Conservation (phyloP, 129 eudicot species). For the Pseudognaphalium luteoalbum region DNA sequence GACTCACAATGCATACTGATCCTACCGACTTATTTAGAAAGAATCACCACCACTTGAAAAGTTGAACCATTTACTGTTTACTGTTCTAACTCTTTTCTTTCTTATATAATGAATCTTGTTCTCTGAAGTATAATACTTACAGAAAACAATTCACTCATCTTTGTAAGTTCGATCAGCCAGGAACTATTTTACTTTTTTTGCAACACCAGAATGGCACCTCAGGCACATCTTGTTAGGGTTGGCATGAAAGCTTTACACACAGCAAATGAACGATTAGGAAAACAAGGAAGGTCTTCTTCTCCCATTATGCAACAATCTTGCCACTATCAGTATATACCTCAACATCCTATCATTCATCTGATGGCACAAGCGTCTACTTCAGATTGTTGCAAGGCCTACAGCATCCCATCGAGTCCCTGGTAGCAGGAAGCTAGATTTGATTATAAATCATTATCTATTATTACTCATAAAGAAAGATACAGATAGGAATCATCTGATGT, state of each 20-base stretch:
- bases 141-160: slow-evolving; percentile 16
- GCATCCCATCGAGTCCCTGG: slow-evolving; percentile 18
- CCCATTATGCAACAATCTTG: slow-evolving; percentile 39
- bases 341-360: slow-evolving; percentile 33
- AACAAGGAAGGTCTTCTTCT: slow-evolving; percentile 28
- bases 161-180: neutral
- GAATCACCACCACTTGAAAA: too few relatives aligned
- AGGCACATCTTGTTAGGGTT: slow-evolving; percentile 23
- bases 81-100: neutral
- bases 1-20: neutral
- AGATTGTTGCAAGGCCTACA: slow-evolving; percentile 15
- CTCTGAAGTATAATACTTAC: slow-evolving; percentile 15
- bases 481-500: slow-evolving; percentile 4
- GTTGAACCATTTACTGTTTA: neutral
- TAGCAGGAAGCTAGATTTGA: slow-evolving; percentile 18
- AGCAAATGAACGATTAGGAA: slow-evolving; percentile 26
- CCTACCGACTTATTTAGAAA: too few relatives aligned
- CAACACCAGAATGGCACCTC: slow-evolving; percentile 33
- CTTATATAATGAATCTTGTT: slow-evolving; percentile 23
- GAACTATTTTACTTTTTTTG: neutral
- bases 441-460: neutral
- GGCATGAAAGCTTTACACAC: slow-evolving; percentile 26
- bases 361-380: slow-evolving; percentile 4
- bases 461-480: neutral
- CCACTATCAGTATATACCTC: slow-evolving; percentile 45